A percentile compares a stretch with the other conserved stretches of the same genome.
phyloP scores from a whole-genome alignment of 140 eudicot genomes.

The Erigeron philadelphicus region DNA sequence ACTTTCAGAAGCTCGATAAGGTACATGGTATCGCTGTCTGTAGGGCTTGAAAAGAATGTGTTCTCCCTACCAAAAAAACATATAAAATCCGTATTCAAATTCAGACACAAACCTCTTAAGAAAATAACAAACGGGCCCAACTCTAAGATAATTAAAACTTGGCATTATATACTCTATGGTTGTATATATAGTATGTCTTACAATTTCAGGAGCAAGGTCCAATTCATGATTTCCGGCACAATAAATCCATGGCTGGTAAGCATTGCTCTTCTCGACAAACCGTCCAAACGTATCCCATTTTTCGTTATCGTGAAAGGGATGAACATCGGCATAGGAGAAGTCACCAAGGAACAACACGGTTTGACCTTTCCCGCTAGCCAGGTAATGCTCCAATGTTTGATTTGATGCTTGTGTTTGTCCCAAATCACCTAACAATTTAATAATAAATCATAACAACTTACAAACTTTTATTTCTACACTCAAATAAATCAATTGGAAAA shows the following conservation, averaged over 20 bases:
- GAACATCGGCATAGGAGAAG: conserved; percentile 48
- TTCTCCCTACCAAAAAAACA: conserved; percentile 29
- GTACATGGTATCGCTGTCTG: conserved; percentile 40
- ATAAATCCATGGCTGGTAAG: conserved; percentile 55
- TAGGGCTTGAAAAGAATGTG: conserved; percentile 43
- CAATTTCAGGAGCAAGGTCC: conserved; percentile 51
- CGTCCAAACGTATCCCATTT: conserved; percentile 57
- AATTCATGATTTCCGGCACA: conserved; percentile 51
- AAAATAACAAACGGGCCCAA: too few relatives aligned
- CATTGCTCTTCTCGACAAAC: conserved; percentile 44
- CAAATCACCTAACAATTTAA: conserved; percentile 39
- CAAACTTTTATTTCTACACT: too few relatives aligned
- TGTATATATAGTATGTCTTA: conserved; percentile 17
- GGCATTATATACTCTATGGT: not conserved
- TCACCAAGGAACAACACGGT: conserved; percentile 45
- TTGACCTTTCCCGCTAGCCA: conserved; percentile 35
- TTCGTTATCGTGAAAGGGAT: conserved; percentile 45
- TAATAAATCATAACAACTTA: not conserved
- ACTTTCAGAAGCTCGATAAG: conserved; percentile 38
- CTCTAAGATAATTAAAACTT: too few relatives aligned
- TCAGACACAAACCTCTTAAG: too few relatives aligned
- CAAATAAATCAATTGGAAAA: too few relatives aligned
- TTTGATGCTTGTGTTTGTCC: conserved; percentile 50
- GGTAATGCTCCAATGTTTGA: conserved; percentile 40
- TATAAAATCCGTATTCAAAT: too few relatives aligned